phyloP scores from a whole-genome alignment of 2,329 filamentous ascomycete species.

The Periconia digitata region DNA sequence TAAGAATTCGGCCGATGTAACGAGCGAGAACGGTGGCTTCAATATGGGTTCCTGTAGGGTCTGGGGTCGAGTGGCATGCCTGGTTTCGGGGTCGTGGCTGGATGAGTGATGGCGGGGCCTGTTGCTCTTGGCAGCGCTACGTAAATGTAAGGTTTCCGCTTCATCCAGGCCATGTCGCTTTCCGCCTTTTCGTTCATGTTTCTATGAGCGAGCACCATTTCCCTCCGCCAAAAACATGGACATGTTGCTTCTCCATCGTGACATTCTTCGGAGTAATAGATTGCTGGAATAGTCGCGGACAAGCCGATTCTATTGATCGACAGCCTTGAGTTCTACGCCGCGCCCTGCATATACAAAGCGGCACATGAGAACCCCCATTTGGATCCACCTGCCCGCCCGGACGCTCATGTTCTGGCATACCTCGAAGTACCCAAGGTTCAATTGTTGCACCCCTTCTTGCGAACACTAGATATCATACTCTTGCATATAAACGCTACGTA shows the following conservation, averaged over 20 bases:
- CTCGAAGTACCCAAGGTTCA: no score
- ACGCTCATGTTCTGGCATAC: no score
- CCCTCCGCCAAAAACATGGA: neutral
- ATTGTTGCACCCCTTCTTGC: no score
- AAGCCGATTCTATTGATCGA: neutral
- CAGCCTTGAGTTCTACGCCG: neutral
- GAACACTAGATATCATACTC: neutral
- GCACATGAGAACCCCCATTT: no score
- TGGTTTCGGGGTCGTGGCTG: neutral
- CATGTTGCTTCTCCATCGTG: neutral
- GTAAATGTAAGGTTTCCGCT: neutral
- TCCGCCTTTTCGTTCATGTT: neutral
- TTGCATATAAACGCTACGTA: neutral
- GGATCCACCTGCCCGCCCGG: no score
- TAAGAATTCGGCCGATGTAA: neutral
- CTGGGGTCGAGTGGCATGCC: neutral
- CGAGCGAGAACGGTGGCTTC: neutral
- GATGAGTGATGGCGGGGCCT: slow-evolving; percentile 3
- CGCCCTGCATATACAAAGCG: neutral
- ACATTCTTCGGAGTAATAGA: neutral
- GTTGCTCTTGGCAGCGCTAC: slow-evolving; percentile 1
- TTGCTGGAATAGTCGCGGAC: neutral
- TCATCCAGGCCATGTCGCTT: neutral
- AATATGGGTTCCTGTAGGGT: neutral
- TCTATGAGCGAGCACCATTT: neutral